Evolutionary conservation across 192 early-diverging fungal species (phyloP), one percentile per base, ranked within the genome.

Genomic region (Linnemannia elongata): DNA sequence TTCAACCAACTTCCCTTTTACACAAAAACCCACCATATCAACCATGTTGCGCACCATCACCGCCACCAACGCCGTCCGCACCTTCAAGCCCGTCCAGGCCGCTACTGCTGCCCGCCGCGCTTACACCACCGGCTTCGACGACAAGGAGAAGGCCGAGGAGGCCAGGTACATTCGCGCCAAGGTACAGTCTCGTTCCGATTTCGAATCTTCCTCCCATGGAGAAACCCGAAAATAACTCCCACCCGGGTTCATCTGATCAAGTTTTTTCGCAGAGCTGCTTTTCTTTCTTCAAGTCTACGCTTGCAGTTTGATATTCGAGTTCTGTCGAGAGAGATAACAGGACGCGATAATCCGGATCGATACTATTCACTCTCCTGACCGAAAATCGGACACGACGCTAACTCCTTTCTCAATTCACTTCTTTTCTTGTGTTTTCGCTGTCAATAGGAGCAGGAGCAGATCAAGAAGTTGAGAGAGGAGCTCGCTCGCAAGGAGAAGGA

Each of bases 1-100:
- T 30, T 38, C 49, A 54, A 60, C 22, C 60, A 66, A 66, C 60
- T 33, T 35, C n/a, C 45, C 38, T 39, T 44, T 74, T 66, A 63
- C 20, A 35, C 42, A 54, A 10, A 10, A 45, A 57, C 30, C 35
- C 60, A 52, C 52, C 30, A 55, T 72, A 63, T 74, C 70, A 82
- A 73, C 35, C 79, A 87, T 87, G 85, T 77, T 87, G 75, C 85
- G 85, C 68, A 78, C 85, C 80, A 66, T 66, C 60, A 87, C 85
- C 76, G 71, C 85, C 42, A 75, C 72, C 80, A 22, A 76, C 42
- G 80, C 85, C 57, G 72, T 87, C 80, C 85, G 85, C 35, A 68
- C 78, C 73, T 81, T 87, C 85, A 87, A 81, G 80, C 85, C 85
- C 68, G 85, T 78, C 76, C 85, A 87, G 76, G 79, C 81, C 79